A percentile compares a stretch with the other conserved stretches of the same genome.
phyloP scores from a whole-genome alignment of 2,329 filamentous ascomycete species.

The Penicillium sp. region DNA sequence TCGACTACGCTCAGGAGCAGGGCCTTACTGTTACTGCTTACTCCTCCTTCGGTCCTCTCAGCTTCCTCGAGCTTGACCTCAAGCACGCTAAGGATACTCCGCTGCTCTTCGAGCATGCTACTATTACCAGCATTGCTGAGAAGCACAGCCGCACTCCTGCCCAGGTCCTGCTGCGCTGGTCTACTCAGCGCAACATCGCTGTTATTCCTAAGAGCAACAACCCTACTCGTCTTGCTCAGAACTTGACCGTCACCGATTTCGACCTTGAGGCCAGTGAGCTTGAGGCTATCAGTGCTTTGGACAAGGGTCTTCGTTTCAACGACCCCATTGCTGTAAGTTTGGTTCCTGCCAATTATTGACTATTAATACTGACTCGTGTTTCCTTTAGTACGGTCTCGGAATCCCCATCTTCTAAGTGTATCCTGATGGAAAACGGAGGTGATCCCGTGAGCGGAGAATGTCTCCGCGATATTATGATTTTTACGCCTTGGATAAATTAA shows the following conservation, averaged over 20 bases:
- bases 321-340: conserved; percentile 68
- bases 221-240: conserved; percentile 38
- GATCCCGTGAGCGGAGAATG: not conserved
- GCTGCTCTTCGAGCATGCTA: conserved; percentile 68
- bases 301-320: conserved; percentile 71
- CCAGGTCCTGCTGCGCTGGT: conserved; percentile 82
- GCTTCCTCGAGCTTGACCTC: conserved; percentile 75
- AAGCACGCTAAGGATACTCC: conserved; percentile 63
- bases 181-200: conserved; percentile 75
- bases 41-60: conserved; percentile 76
- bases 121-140: conserved; percentile 63
- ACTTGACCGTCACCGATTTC: conserved; percentile 63
- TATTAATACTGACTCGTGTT: conserved; percentile 21
- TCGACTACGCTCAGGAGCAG: conserved; percentile 67
- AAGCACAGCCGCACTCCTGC: conserved; percentile 72
- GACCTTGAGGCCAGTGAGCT: conserved; percentile 66
- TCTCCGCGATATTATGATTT: conserved; percentile 4
- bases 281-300: conserved; percentile 62
- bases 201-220: conserved; percentile 78
- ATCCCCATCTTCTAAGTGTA: conserved; percentile 54
- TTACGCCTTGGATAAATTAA: conserved; percentile 8
- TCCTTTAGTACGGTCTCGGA: conserved; percentile 47
- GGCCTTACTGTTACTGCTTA: conserved; percentile 77
- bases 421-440: conserved; percentile 1
- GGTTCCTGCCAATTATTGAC: not conserved